These are phyloP conservation scores for Fraxinus excelsior DNA, from an alignment of 257 asterid species.

Conservation along the genomic window DNA sequence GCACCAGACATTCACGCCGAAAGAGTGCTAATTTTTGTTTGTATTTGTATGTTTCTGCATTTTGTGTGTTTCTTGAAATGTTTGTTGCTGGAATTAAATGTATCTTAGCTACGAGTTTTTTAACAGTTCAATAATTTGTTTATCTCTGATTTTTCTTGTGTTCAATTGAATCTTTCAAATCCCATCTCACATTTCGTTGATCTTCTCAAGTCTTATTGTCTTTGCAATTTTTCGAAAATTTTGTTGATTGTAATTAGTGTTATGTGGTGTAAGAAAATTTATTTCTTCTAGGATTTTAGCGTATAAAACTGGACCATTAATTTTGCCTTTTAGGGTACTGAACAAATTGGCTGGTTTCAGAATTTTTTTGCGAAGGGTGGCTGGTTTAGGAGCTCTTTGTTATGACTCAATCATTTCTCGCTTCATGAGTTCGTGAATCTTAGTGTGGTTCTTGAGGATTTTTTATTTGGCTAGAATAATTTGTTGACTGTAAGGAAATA, in stretches of 20 bases:
- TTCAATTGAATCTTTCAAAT: neutral
- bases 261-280: neutral
- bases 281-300: neutral
- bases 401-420: neutral
- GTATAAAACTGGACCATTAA: neutral
- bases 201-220: neutral
- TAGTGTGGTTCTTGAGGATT: neutral
- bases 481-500: neutral
- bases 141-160: neutral
- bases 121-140: neutral
- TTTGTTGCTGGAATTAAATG: neutral
- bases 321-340: neutral
- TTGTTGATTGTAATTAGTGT: neutral
- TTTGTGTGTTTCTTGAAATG: neutral
- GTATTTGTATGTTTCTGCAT: neutral
- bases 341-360: neutral
- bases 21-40: neutral
- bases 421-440: neutral
- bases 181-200: neutral
- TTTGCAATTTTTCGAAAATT: neutral
- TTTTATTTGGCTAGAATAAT: neutral
- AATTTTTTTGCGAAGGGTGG: neutral
- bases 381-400: neutral
- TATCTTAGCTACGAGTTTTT: neutral
- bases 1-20: neutral